Percentiles rank a stretch among this genome's conserved stretches.
phyloP scores from a whole-genome alignment of 441 rosid species.

The Kokia cookei region DNA sequence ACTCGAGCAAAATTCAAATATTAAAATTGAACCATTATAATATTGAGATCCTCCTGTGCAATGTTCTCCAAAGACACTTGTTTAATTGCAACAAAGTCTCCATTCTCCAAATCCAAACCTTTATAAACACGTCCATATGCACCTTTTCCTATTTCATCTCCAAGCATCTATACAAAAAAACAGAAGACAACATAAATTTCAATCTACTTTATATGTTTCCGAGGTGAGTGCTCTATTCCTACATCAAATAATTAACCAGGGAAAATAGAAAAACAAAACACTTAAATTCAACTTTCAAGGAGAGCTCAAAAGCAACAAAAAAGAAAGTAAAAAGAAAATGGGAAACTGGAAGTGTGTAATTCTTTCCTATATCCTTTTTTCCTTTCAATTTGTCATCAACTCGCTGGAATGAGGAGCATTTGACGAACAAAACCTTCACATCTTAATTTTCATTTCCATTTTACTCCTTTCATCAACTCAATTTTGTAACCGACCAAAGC shows the following conservation, averaged over 20 bases:
- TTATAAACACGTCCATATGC: slow-evolving; percentile 98
- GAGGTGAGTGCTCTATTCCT: not conserved
- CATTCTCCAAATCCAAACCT: slow-evolving; percentile 98
- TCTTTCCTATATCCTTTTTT: not conserved
- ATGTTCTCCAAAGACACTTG: slow-evolving; percentile 98
- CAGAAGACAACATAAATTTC: not conserved
- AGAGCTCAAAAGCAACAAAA: not conserved
- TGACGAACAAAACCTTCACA: not conserved
- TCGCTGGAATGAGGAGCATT: not conserved
- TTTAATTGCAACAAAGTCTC: slow-evolving; percentile 94
- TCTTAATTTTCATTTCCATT: not conserved
- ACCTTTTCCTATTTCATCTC: slow-evolving; percentile 99
- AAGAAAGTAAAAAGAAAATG: not conserved
- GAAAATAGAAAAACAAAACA: not conserved
- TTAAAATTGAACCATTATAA: slow-evolving; percentile 72
- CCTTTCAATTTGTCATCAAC: not conserved
- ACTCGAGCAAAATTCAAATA: not conserved
- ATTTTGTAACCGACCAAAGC: not conserved
- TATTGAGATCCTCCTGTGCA: slow-evolving; percentile 96
- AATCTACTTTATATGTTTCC: not conserved
- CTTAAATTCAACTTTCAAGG: not conserved
- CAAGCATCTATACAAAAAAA: slow-evolving; percentile 68
- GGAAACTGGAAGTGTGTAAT: not conserved
- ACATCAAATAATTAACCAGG: not conserved
- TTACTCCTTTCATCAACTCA: not conserved